Percentiles rank a stretch among this genome's conserved stretches.
Evolutionary conservation across 2,329 filamentous ascomycete species (phyloP).

Genomic region (Trichocomaceae sp.): DNA sequence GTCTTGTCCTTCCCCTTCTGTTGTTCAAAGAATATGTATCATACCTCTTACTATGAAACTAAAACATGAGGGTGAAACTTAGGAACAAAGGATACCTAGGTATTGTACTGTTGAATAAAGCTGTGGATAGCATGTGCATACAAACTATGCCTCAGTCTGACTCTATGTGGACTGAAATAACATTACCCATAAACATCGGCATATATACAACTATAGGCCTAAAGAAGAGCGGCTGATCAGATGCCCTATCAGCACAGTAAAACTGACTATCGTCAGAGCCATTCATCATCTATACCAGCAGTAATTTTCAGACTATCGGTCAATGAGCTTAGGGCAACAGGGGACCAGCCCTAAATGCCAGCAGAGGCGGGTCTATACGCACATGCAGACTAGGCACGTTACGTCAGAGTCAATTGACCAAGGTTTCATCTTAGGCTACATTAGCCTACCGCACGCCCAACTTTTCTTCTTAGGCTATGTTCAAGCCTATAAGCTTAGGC

Average conservation of each 20-base stretch:
- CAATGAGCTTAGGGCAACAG: slow-evolving; percentile 53
- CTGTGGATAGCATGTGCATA: not conserved
- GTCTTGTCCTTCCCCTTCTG: no score
- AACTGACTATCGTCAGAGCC: slow-evolving; percentile 48
- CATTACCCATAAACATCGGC: slow-evolving; percentile 46
- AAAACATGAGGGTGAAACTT: not conserved
- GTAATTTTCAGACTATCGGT: slow-evolving; percentile 48
- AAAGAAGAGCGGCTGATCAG: slow-evolving; percentile 50
- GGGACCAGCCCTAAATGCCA: slow-evolving; percentile 45
- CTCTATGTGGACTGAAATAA: slow-evolving; percentile 35
- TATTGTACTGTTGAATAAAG: not conserved
- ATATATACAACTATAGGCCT: slow-evolving; percentile 40
- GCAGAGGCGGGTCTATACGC: slow-evolving; percentile 9
- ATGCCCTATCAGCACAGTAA: slow-evolving; percentile 49
- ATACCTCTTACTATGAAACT: not conserved
- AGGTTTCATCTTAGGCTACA: no score
- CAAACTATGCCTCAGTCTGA: slow-evolving; percentile 25
- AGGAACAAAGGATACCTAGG: not conserved
- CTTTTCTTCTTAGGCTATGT: no score
- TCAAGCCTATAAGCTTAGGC: no score
- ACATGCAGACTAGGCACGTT: not conserved
- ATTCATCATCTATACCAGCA: slow-evolving; percentile 54
- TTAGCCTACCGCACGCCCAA: no score
- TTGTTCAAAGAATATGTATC: not conserved
- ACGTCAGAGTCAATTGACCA: slow-evolving; percentile 2